Conservation (phyloP, 2,329 filamentous ascomycete species). For the Beauveria bassiana region DNA sequence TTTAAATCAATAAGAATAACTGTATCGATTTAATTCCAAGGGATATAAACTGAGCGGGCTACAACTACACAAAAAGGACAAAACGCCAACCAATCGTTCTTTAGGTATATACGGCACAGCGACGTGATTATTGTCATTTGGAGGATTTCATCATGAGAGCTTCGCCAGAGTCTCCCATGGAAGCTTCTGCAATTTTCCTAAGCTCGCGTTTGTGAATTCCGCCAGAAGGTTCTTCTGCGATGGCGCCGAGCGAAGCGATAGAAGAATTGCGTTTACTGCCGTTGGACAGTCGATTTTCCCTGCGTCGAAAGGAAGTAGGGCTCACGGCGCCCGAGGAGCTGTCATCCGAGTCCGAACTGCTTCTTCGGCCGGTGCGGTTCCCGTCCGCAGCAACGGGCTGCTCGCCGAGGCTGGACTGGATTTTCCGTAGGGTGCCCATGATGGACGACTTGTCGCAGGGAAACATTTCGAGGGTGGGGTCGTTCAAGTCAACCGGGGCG, state of each 20-base stretch:
- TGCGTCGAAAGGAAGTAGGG: conserved; percentile 24
- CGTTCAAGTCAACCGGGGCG: conserved; percentile 29
- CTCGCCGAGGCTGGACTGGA: conserved; percentile 36
- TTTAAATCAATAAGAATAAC: background rate
- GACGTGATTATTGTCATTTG: background rate
- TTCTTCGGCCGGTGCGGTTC: conserved; percentile 14
- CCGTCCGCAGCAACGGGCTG: conserved; percentile 29
- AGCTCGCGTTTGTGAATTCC: background rate
- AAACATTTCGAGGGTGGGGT: conserved; percentile 41
- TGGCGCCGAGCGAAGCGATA: conserved; percentile 36
- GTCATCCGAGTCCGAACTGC: conserved; percentile 30
- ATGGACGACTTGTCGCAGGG: conserved; percentile 38
- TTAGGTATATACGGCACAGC: background rate
- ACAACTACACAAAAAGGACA: background rate
- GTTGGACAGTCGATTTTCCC: conserved; percentile 25
- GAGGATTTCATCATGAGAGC: conserved; percentile 9
- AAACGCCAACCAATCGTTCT: background rate
- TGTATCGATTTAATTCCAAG: conserved; percentile 5
- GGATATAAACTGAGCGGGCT: conserved; percentile 7
- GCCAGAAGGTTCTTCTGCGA: conserved; percentile 33
- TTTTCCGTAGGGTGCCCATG: conserved; percentile 36
- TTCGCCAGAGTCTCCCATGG: background rate
- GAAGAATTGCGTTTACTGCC: conserved; percentile 30
- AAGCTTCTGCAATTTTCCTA: background rate
- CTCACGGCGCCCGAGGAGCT: conserved; percentile 32